Base-by-base conservation (phyloP, 1,284 basidiomycete species). In the Cryptococcus maquisensis region DNA sequence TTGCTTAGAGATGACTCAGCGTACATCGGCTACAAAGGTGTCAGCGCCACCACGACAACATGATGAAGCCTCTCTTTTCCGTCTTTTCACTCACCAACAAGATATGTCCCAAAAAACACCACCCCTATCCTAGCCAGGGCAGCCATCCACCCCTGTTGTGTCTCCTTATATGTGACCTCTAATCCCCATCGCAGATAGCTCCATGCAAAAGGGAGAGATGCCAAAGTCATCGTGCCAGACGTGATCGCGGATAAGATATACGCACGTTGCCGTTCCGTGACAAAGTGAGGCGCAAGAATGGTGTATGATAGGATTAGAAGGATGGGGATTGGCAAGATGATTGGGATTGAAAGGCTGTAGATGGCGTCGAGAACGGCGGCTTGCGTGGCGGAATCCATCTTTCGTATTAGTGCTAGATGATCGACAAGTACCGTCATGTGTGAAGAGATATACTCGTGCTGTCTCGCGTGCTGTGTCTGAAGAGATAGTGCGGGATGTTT, bases 211-310 rank as follows among this genome's bases (percentile, higher is more conserved):
- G 83, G 83, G 6, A 84, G 49, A 44, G 80, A 80, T 26, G 64
- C 62, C 8, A 78, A 12, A 8, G 79, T 79, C 81, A 84, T 83
- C 35, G 64, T 47, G 2, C 60, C 62, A 41, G 79, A 78, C 5
- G 80, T 77, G 32, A 80, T 56, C 1, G 78, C 69, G 0, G 83
- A 82, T 36, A 85, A 74, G 46, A 85, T 68, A 79, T 84, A 85
- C 44, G 83, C 76, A 18, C 72, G 69, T 60, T 81, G 77, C 60
- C 81, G 81, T 43, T 70, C 49, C 2, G 74, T 74, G 3, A 69
- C 47, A 63, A 78, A 81, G 28, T 41, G 51, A 0, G 72, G 66
- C 0, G 76, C 65, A 21, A 79, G 57, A n/a, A 73, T 1, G 47
- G 68, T 55, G 68, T 81, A 83, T 2, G 67, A 23, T 1, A 55